Evolutionary conservation across 2,329 filamentous ascomycete species (phyloP).

Genomic region (Ceratocystis smalleyi): DNA sequence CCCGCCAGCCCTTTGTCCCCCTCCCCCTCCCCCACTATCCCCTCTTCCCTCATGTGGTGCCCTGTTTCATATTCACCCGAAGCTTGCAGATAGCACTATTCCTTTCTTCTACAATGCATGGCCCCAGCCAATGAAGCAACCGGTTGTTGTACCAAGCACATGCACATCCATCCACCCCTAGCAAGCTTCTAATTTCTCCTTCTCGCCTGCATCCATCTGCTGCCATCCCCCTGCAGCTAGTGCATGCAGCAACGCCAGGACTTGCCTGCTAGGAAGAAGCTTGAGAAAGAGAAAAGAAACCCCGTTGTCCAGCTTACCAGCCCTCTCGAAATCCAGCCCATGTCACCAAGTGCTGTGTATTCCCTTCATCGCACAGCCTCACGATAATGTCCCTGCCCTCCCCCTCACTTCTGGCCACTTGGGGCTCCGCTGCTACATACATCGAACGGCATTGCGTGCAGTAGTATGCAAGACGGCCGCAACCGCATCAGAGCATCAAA

Average conservation of each 20-base stretch:
- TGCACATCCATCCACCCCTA: not conserved
- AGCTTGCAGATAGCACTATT: not conserved
- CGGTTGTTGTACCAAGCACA: not conserved
- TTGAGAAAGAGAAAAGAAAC: not conserved
- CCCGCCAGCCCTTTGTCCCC: not conserved
- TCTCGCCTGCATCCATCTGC: not conserved
- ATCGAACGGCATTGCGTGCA: no score
- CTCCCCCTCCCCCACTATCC: not conserved
- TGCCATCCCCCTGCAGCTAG: not conserved
- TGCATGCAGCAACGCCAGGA: not conserved
- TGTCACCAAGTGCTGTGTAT: no score
- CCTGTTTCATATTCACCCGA: not conserved
- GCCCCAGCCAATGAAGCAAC: not conserved
- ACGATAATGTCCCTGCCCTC: no score
- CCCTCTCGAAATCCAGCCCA: not conserved
- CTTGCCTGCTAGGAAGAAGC: not conserved
- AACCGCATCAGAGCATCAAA: no score
- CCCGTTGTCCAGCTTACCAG: not conserved
- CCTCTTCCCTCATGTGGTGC: not conserved
- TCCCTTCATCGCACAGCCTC: no score
- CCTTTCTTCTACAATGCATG: not conserved
- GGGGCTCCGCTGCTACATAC: no score
- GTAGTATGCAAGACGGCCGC: no score
- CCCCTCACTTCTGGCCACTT: no score
- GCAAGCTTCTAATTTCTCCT: constrained; percentile 1